phyloP scores from a whole-genome alignment of 106 monocot species.

The Dendrobium catenatum region DNA sequence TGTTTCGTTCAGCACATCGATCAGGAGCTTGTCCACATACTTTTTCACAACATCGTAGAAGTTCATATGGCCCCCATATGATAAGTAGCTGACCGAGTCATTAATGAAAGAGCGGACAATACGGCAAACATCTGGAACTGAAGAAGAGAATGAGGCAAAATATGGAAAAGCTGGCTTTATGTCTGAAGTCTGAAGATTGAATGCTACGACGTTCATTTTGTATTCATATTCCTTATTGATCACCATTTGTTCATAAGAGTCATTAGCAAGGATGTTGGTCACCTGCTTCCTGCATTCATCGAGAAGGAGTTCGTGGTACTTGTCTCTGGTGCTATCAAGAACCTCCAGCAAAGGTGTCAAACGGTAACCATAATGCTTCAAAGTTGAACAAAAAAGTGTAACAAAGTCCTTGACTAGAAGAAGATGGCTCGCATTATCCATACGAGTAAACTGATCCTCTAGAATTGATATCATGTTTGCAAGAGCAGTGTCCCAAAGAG shows the following conservation, averaged over 20 bases:
- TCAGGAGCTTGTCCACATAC: conserved; percentile 53
- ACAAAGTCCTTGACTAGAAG: conserved; percentile 63
- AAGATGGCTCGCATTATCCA: conserved; percentile 52
- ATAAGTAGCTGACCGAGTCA: conserved; percentile 60
- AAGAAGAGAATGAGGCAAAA: conserved; percentile 50
- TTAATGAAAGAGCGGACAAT: conserved; percentile 52
- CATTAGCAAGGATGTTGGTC: conserved; percentile 31
- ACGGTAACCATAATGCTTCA: conserved; percentile 44
- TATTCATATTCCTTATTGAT: conserved; percentile 63
- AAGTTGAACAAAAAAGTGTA: conserved; percentile 40
- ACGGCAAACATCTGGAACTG: conserved; percentile 51
- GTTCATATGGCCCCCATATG: conserved; percentile 49
- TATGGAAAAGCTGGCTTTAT: conserved; percentile 37
- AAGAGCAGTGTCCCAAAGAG: conserved; percentile 45
- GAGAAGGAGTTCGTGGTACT: conserved; percentile 59
- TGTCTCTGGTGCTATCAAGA: conserved; percentile 50
- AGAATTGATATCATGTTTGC: conserved; percentile 34
- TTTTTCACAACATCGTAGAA: conserved; percentile 51
- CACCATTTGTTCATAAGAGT: conserved; percentile 56
- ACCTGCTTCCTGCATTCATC: conserved; percentile 45
- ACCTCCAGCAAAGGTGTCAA: conserved; percentile 45
- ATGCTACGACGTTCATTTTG: conserved; percentile 49
- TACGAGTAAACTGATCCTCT: conserved; percentile 40
- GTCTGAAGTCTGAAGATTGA: conserved; percentile 16
- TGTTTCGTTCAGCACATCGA: conserved; percentile 42